phyloP scores from a whole-genome alignment of 305 asterid genomes.

The Fraxinus floribunda region DNA sequence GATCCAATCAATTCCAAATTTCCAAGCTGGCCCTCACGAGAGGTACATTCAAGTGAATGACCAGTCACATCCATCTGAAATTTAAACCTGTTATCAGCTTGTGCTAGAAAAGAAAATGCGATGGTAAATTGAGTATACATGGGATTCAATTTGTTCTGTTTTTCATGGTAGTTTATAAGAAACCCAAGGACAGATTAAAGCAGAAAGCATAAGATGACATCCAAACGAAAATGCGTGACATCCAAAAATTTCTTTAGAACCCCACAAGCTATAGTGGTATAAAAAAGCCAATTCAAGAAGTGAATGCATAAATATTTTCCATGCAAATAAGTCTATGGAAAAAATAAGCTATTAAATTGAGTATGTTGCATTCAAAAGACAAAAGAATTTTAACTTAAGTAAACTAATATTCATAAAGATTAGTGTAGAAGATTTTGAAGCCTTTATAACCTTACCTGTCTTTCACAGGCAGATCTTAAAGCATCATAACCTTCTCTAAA shows the following conservation, averaged over 20 bases:
- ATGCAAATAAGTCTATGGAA: background rate
- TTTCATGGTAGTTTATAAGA: background rate
- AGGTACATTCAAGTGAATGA: conserved; percentile 48
- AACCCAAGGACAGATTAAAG: background rate
- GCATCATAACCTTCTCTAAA: conserved; percentile 69
- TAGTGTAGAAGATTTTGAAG: background rate
- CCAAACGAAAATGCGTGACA: background rate
- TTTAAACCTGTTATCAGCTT: conserved; percentile 22
- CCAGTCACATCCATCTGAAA: conserved; percentile 52
- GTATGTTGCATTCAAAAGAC: background rate
- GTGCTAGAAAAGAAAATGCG: conserved; percentile 9
- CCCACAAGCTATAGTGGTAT: background rate
- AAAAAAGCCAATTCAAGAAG: conserved; percentile 13
- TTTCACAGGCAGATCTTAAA: conserved; percentile 54
- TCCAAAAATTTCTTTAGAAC: background rate
- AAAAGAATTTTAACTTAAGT: background rate
- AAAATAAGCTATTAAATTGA: background rate
- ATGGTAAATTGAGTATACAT: background rate
- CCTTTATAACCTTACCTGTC: conserved; percentile 38
- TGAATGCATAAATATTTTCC: conserved; percentile 1
- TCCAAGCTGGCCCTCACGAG: conserved; percentile 77
- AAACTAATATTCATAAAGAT: background rate
- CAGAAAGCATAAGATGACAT: conserved; percentile 5
- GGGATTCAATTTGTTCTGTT: background rate
- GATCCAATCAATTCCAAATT: conserved; percentile 72